A percentile compares a stretch with the other conserved stretches of the same genome.
Conservation (phyloP, 1,139 yeast genomes). For the Kodamaea suecica region DNA sequence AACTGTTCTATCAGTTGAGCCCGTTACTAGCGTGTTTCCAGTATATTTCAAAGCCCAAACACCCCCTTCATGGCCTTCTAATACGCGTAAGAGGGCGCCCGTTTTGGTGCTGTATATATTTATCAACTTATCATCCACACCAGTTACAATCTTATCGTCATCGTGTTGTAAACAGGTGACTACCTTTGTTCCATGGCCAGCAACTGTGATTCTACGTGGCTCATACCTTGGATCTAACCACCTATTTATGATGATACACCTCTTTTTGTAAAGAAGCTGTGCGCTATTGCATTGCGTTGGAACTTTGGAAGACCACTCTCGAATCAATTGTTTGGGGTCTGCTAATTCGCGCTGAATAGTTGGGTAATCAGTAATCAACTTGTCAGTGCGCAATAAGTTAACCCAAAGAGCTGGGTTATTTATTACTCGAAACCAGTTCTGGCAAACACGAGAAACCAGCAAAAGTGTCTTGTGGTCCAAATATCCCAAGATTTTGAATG, state of each 20-base stretch:
- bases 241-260: slow-evolving; percentile 61
- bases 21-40: slow-evolving; percentile 63
- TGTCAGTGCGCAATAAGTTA: slow-evolving; percentile 51
- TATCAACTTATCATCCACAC: slow-evolving; percentile 84
- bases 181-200: slow-evolving; percentile 68
- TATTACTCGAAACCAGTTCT: slow-evolving; percentile 63
- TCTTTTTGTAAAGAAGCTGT: slow-evolving; percentile 63
- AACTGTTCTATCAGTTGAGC: slow-evolving; percentile 56
- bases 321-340: slow-evolving; percentile 25
- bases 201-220: slow-evolving; percentile 71
- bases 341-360: slow-evolving; percentile 36
- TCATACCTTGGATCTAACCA: slow-evolving; percentile 79
- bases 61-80: slow-evolving; percentile 93
- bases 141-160: slow-evolving; percentile 86
- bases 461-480: slow-evolving; percentile 66
- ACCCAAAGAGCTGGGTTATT: slow-evolving; percentile 64
- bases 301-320: slow-evolving; percentile 30
- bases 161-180: slow-evolving; percentile 95
- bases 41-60: slow-evolving; percentile 96
- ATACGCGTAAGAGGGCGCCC: slow-evolving; percentile 64
- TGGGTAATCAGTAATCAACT: slow-evolving; percentile 41
- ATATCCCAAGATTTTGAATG: slow-evolving; percentile 61
- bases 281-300: slow-evolving; percentile 28
- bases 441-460: slow-evolving; percentile 62
- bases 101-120: slow-evolving; percentile 76